These are phyloP conservation scores for Lasiodiplodia sp. DNA, from an alignment of 2,329 filamentous ascomycete genomes.

Conservation along the genomic window DNA sequence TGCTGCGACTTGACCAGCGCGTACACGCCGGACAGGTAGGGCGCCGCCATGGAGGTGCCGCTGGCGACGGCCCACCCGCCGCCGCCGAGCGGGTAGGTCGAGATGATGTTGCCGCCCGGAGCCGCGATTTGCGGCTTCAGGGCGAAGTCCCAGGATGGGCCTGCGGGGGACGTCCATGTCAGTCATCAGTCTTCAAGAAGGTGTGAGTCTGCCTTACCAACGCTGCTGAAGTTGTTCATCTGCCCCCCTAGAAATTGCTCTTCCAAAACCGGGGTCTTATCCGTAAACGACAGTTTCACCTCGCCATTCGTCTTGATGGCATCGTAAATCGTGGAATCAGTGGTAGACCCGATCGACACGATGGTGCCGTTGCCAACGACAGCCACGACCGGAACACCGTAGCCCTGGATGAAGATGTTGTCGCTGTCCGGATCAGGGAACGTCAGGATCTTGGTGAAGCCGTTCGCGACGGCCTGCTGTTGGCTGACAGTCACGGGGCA, in stretches of 20 bases:
- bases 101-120: constrained; percentile 65
- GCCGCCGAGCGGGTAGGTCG: constrained; percentile 59
- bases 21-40: constrained; percentile 34
- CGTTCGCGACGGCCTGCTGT: not conserved
- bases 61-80: constrained; percentile 59
- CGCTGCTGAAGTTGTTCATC: constrained; percentile 15
- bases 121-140: constrained; percentile 64
- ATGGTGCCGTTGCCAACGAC: constrained; percentile 8
- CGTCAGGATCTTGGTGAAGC: constrained; percentile 9
- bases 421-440: constrained; percentile 9
- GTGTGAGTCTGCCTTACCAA: not conserved
- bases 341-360: not conserved
- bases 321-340: not conserved
- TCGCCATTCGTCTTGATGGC: not conserved
- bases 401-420: constrained; percentile 7
- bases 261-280: constrained; percentile 1
- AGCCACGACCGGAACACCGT: not conserved
- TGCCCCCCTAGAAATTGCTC: constrained; percentile 6
- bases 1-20: constrained; percentile 30
- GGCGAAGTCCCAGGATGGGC: constrained; percentile 66
- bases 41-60: constrained; percentile 59
- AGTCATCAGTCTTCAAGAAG: not conserved
- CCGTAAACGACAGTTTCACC: not conserved
- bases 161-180: constrained; percentile 42
- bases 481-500: not conserved